A percentile compares a stretch with the other conserved stretches of the same genome.
phyloP scores from a whole-genome alignment of 176 grass and related monocot genomes.

The Raddia guianensis region DNA sequence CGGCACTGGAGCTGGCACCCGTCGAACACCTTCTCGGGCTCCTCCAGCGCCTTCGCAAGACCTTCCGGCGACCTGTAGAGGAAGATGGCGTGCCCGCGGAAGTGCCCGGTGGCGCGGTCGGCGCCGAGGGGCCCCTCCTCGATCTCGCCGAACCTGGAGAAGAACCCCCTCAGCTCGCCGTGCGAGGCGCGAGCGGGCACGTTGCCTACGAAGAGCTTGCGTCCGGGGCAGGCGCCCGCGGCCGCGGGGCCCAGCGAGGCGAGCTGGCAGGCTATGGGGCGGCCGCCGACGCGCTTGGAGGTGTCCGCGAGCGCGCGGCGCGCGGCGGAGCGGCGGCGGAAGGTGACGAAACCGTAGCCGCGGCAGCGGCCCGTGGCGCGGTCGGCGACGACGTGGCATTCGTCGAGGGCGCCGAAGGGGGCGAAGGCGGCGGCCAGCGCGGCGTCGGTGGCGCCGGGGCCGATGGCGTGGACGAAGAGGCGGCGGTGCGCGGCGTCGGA shows the following conservation, averaged over 20 bases:
- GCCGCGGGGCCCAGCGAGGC: constrained; percentile 49
- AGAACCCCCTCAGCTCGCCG: constrained; percentile 45
- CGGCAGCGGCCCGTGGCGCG: constrained; percentile 48
- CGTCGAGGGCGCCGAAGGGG: constrained; percentile 57
- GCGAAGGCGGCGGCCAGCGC: constrained; percentile 49
- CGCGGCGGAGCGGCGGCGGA: constrained; percentile 39
- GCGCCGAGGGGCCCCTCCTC: constrained; percentile 48
- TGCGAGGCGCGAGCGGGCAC: constrained; percentile 36
- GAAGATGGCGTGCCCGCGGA: constrained; percentile 58
- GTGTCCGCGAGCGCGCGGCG: constrained; percentile 52
- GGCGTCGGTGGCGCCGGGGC: constrained; percentile 51
- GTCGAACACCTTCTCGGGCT: constrained; percentile 56
- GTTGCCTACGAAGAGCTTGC: constrained; percentile 56
- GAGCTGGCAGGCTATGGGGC: constrained; percentile 57
- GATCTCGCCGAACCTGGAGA: constrained; percentile 56
- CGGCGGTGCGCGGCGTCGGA: constrained; percentile 61
- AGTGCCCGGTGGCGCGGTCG: constrained; percentile 38
- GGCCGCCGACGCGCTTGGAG: constrained; percentile 57
- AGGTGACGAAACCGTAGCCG: constrained; percentile 74
- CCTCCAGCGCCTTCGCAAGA: constrained; percentile 53
- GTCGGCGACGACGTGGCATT: constrained; percentile 55
- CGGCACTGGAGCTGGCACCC: constrained; percentile 58
- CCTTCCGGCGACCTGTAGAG: constrained; percentile 51
- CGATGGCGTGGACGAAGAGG: constrained; percentile 67
- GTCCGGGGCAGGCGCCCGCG: not conserved